Percentiles rank a stretch among this genome's conserved stretches.
These are phyloP conservation scores for Microbotryomycetes sp. DNA, from an alignment of 1,284 basidiomycete species.

Conservation along the genomic window DNA sequence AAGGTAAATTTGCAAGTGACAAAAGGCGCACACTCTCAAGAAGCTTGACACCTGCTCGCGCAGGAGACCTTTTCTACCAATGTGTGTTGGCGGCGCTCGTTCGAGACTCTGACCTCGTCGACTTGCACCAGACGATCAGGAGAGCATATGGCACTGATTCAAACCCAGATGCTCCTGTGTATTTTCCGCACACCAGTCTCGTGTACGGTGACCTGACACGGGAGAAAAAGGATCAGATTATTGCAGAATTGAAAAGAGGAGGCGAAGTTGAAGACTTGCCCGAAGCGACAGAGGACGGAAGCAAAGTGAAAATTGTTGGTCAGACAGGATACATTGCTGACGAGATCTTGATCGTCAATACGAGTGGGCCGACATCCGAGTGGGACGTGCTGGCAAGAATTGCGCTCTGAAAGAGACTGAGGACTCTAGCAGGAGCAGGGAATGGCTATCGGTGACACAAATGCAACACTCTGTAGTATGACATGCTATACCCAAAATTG, in stretches of 20 bases:
- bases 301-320: slow-evolving; percentile 10
- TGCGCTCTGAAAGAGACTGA: neutral
- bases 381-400: slow-evolving; percentile 26
- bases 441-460: no score
- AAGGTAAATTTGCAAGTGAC: neutral
- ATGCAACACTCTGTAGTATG: no score
- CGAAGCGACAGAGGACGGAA: neutral
- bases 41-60: neutral
- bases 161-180: slow-evolving; percentile 8
- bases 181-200: slow-evolving; percentile 31
- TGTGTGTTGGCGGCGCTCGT: slow-evolving; percentile 25
- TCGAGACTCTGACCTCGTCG: slow-evolving; percentile 11
- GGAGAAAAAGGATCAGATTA: slow-evolving; percentile 9
- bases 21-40: neutral
- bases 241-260: slow-evolving; percentile 6
- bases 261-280: neutral
- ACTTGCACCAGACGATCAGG: slow-evolving; percentile 15
- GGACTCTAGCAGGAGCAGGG: no score
- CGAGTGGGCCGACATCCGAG: slow-evolving; percentile 12
- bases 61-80: slow-evolving; percentile 26
- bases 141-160: slow-evolving; percentile 1
- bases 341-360: slow-evolving; percentile 20
- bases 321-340: slow-evolving; percentile 4
- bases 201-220: slow-evolving; percentile 24
- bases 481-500: neutral